Evolutionary conservation across 1,139 yeast genomes (phyloP).

Genomic region (Sugiyamaella pinicola): DNA sequence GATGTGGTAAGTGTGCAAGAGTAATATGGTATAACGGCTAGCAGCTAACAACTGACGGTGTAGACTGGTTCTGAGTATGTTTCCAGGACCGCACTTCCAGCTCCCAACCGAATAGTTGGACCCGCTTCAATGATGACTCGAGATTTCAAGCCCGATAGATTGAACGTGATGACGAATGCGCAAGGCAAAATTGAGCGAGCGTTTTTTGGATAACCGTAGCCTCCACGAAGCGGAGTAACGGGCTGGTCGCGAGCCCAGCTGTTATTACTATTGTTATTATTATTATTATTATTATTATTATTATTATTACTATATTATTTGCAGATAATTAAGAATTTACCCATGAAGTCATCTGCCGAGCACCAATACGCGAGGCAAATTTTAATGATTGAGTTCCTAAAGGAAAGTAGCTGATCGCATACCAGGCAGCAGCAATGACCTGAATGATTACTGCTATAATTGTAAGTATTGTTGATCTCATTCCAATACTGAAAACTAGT

Average conservation of each 20-base stretch:
- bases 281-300: conserved; percentile 4
- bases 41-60: neutral
- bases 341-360: conserved; percentile 63
- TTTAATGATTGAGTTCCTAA: conserved; percentile 89
- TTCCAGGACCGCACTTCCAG: conserved; percentile 28
- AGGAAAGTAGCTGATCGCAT: conserved; percentile 90
- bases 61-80: conserved; percentile 16
- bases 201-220: conserved; percentile 32
- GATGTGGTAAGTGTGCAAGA: conserved; percentile 6
- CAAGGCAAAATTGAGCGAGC: conserved; percentile 30
- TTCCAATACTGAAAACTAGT: conserved; percentile 56
- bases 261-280: neutral
- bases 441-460: conserved; percentile 75
- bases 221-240: too few relatives aligned
- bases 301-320: too few relatives aligned
- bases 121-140: conserved; percentile 33
- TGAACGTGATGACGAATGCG: conserved; percentile 35
- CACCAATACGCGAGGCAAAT: conserved; percentile 75
- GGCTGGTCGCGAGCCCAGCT: neutral
- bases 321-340: conserved; percentile 38
- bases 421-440: conserved; percentile 81
- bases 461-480: conserved; percentile 71
- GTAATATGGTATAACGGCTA: neutral
- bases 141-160: conserved; percentile 32
- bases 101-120: conserved; percentile 31